A percentile compares a stretch with the other conserved stretches of the same genome.
These are phyloP conservation scores for Capsicum chinense DNA, from an alignment of 257 asterid genomes.

Conservation along the genomic window DNA sequence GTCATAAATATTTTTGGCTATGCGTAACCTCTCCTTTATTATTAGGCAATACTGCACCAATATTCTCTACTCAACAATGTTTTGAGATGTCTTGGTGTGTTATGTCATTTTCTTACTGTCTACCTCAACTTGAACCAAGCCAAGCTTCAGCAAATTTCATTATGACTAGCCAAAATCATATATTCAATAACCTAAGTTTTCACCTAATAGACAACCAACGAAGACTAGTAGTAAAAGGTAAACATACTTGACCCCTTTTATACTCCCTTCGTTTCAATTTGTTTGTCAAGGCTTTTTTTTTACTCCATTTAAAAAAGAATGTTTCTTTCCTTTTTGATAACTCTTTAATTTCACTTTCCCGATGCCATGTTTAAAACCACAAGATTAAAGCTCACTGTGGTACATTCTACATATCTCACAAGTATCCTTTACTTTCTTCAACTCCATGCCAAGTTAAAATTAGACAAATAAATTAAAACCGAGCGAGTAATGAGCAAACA, in stretches of 20 bases:
- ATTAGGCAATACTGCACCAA: not conserved
- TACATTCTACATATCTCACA: no score
- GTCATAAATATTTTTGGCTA: not conserved
- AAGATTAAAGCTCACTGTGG: no score
- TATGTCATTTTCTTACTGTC: not conserved
- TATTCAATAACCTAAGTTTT: not conserved
- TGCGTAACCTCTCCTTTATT: not conserved
- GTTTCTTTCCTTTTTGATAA: no score
- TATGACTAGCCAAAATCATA: not conserved
- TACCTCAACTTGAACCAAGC: not conserved
- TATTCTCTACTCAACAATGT: not conserved
- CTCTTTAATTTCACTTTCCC: no score
- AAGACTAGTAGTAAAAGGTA: not conserved
- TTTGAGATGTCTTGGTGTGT: not conserved
- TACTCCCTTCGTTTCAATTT: no score
- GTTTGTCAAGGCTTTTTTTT: no score
- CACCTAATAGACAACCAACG: not conserved
- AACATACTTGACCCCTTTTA: not conserved
- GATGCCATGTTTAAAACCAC: no score
- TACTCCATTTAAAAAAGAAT: no score
- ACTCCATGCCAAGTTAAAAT: no score
- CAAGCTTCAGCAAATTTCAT: not conserved
- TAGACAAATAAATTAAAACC: no score
- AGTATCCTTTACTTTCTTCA: no score
- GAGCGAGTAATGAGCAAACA: not conserved